Conservation (phyloP, 441 rosid species). For the Gossypium lobatum region DNA sequence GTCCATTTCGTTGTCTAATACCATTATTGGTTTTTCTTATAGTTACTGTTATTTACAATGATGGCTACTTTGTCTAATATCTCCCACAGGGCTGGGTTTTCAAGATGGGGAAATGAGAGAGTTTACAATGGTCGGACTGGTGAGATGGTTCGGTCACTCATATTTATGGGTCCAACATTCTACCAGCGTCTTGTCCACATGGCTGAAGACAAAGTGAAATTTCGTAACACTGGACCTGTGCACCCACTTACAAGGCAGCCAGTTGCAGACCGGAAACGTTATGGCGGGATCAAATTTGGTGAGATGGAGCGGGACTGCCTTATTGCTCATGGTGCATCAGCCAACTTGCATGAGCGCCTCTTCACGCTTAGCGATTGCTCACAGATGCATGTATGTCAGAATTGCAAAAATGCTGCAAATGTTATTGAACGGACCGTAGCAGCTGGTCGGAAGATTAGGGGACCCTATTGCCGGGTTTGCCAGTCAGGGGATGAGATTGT, state of each 20-base stretch:
- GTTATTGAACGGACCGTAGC: slow-evolving; percentile 55
- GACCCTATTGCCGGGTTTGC: slow-evolving; percentile 64
- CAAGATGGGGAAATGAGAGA: slow-evolving; percentile 81
- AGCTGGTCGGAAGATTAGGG: slow-evolving; percentile 61
- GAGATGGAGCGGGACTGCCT: slow-evolving; percentile 95
- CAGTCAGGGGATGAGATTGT: slow-evolving; percentile 57
- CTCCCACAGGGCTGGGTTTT: slow-evolving; percentile 69
- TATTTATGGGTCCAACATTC: slow-evolving; percentile 87
- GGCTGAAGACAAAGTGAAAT: slow-evolving; percentile 90
- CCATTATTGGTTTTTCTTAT: neutral
- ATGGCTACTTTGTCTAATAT: slow-evolving; percentile 6
- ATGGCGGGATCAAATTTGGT: slow-evolving; percentile 85
- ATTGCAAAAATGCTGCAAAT: slow-evolving; percentile 49
- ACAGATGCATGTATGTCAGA: slow-evolving; percentile 65
- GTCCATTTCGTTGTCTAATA: neutral
- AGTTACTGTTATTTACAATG: neutral
- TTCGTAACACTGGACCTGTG: slow-evolving; percentile 89
- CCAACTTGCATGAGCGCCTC: slow-evolving; percentile 76
- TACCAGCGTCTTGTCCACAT: slow-evolving; percentile 82
- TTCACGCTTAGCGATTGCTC: slow-evolving; percentile 76
- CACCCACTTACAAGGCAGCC: slow-evolving; percentile 91
- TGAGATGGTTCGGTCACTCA: slow-evolving; percentile 60
- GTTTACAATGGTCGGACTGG: slow-evolving; percentile 75
- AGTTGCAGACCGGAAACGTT: slow-evolving; percentile 79
- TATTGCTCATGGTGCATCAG: slow-evolving; percentile 81